phyloP scores from a whole-genome alignment of 2,329 filamentous ascomycete species.

The Chaetomiaceae sp. region DNA sequence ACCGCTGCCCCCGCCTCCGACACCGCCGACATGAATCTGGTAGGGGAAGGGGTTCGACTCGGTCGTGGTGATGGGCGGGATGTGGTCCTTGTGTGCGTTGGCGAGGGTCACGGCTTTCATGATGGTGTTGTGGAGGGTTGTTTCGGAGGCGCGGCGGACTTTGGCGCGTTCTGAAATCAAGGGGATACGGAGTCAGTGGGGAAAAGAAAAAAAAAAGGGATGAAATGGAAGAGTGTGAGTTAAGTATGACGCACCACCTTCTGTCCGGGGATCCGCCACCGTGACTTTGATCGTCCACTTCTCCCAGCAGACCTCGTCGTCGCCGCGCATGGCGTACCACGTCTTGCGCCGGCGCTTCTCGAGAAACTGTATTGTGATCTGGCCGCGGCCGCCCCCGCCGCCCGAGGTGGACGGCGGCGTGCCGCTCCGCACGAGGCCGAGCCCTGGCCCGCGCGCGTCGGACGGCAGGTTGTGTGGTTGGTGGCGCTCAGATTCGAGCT shows the following conservation, averaged over 20 bases:
- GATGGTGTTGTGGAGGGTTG: slow-evolving; percentile 78
- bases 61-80: slow-evolving; percentile 90
- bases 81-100: slow-evolving; percentile 89
- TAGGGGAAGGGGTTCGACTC: slow-evolving; percentile 94
- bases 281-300: slow-evolving; percentile 91
- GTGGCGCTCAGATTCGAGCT: slow-evolving; percentile 60
- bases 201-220: background rate
- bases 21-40: slow-evolving; percentile 76
- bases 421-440: background rate
- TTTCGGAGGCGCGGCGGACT: slow-evolving; percentile 85
- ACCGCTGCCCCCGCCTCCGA: background rate
- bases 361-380: slow-evolving; percentile 87
- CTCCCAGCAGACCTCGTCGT: slow-evolving; percentile 97
- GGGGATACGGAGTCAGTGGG: too few species aligned
- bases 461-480: slow-evolving; percentile 22
- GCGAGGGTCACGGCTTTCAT: slow-evolving; percentile 87
- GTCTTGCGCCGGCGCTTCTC: slow-evolving; percentile 83
- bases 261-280: slow-evolving; percentile 83
- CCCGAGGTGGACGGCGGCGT: background rate
- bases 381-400: slow-evolving; percentile 61
- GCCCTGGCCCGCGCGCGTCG: slow-evolving; percentile 1
- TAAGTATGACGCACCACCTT: too few species aligned
- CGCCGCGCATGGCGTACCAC: slow-evolving; percentile 67
- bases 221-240: too few species aligned
- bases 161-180: slow-evolving; percentile 85